phyloP scores from a whole-genome alignment of 495 filamentous ascomycete species.

The Darksidea phi region DNA sequence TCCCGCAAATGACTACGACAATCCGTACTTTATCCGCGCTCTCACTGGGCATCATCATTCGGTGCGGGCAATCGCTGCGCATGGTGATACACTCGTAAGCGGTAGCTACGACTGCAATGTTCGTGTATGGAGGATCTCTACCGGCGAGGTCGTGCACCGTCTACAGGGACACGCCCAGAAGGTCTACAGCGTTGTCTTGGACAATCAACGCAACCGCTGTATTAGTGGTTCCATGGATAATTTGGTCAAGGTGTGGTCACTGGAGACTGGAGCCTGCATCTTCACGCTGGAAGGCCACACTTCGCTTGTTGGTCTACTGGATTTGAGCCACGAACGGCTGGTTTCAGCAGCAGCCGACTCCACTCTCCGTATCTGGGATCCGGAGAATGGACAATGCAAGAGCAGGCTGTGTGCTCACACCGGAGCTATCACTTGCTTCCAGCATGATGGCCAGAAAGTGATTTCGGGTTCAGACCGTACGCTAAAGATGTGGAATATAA shows the following conservation, averaged over 20 bases:
- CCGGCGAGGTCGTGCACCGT: slow-evolving; percentile 84
- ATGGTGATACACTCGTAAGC: slow-evolving; percentile 95
- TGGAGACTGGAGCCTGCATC: slow-evolving; percentile 81
- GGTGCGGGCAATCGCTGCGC: slow-evolving; percentile 95
- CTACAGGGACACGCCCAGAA: slow-evolving; percentile 87
- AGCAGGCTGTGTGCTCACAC: slow-evolving; percentile 88
- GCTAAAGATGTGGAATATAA: slow-evolving; percentile 98
- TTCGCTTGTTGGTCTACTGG: slow-evolving; percentile 89
- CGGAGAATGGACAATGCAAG: slow-evolving; percentile 87
- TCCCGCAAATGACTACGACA: slow-evolving; percentile 75
- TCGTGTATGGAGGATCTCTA: slow-evolving; percentile 96
- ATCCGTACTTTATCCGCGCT: slow-evolving; percentile 88
- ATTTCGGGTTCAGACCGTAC: slow-evolving; percentile 94
- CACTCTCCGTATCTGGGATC: slow-evolving; percentile 96
- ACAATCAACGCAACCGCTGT: slow-evolving; percentile 87
- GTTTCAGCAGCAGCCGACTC: slow-evolving; percentile 96
- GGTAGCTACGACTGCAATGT: slow-evolving; percentile 97
- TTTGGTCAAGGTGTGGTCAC: slow-evolving; percentile 94
- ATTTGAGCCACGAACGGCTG: slow-evolving; percentile 80
- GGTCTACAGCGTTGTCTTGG: slow-evolving; percentile 95
- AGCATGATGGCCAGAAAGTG: slow-evolving; percentile 95
- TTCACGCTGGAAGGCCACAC: slow-evolving; percentile 92
- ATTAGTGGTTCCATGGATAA: slow-evolving; percentile 99
- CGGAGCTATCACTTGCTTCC: slow-evolving; percentile 97
- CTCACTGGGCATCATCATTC: slow-evolving; percentile 88